These are phyloP conservation scores for Ichthyophthirius multifiliis DNA, from an alignment of 169 alveolate species.

Conservation along the genomic window DNA sequence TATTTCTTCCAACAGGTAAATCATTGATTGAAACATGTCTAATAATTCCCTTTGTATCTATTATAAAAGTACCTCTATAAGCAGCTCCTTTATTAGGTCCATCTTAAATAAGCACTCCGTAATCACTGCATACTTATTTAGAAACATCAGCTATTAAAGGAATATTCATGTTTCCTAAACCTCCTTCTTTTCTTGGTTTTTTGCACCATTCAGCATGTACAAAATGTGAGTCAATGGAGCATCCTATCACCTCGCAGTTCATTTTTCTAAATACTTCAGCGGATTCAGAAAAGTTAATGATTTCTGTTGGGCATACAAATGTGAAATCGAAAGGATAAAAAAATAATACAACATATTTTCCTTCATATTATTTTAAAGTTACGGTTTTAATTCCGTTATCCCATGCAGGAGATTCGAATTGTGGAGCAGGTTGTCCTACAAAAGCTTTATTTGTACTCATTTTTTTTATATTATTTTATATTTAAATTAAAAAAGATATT, in stretches of 20 bases:
- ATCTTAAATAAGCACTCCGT: slow-evolving; percentile 90
- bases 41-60: slow-evolving; percentile 95
- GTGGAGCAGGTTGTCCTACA: slow-evolving; percentile 94
- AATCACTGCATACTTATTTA: slow-evolving; percentile 88
- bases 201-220: slow-evolving; percentile 96
- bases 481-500: no score
- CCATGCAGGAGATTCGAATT: slow-evolving; percentile 95
- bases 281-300: slow-evolving; percentile 93
- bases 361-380: slow-evolving; percentile 90
- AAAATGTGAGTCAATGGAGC: slow-evolving; percentile 96
- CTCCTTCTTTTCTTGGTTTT: slow-evolving; percentile 95
- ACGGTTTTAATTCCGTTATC: slow-evolving; percentile 91
- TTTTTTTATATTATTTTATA: not conserved
- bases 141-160: slow-evolving; percentile 94
- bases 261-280: slow-evolving; percentile 92
- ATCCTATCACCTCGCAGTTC: slow-evolving; percentile 91
- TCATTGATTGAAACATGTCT: slow-evolving; percentile 95
- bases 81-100: slow-evolving; percentile 92
- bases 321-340: slow-evolving; percentile 99
- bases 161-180: slow-evolving; percentile 95
- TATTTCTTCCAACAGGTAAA: slow-evolving; percentile 99
- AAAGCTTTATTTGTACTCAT: slow-evolving; percentile 24
- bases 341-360: slow-evolving; percentile 95
- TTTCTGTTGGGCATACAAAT: slow-evolving; percentile 99
- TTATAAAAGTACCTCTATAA: slow-evolving; percentile 97